These are phyloP conservation scores for Tylopilus rubrobrunneus DNA, from an alignment of 768 basidiomycete species.

Conservation along the genomic window DNA sequence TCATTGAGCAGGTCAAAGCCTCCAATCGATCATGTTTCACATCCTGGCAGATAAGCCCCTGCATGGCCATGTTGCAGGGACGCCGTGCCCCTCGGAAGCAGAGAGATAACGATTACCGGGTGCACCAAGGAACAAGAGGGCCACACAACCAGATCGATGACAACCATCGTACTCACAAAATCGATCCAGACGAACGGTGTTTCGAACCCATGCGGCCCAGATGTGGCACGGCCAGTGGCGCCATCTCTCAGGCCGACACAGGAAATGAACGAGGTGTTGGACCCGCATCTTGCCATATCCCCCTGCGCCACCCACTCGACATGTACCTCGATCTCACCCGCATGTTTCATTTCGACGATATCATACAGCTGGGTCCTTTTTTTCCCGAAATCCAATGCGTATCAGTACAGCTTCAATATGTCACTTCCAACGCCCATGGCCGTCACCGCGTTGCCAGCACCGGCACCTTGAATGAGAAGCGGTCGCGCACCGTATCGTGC, in stretches of 20 bases:
- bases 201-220: conserved; percentile 4
- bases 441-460: conserved; percentile 96
- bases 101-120: background rate
- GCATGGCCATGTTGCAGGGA: background rate
- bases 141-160: conserved; percentile 1
- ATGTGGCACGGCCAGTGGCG: background rate
- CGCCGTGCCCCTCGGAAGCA: conserved; percentile 6
- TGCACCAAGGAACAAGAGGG: background rate
- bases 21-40: conserved; percentile 3
- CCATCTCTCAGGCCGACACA: background rate
- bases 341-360: background rate
- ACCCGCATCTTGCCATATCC: background rate
- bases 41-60: conserved; percentile 7
- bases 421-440: conserved; percentile 97
- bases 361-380: conserved; percentile 4
- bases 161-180: background rate
- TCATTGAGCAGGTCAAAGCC: background rate
- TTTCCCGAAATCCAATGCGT: background rate
- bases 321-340: background rate
- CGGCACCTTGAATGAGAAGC: conserved; percentile 91
- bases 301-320: conserved; percentile 3
- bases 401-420: conserved; percentile 52
- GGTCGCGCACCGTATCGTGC: conserved; percentile 86
- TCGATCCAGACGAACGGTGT: background rate
- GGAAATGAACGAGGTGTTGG: conserved; percentile 1